These are phyloP conservation scores for Wallacemonas collosoma DNA, from an alignment of 208 protist genomes.

Conservation along the genomic window DNA sequence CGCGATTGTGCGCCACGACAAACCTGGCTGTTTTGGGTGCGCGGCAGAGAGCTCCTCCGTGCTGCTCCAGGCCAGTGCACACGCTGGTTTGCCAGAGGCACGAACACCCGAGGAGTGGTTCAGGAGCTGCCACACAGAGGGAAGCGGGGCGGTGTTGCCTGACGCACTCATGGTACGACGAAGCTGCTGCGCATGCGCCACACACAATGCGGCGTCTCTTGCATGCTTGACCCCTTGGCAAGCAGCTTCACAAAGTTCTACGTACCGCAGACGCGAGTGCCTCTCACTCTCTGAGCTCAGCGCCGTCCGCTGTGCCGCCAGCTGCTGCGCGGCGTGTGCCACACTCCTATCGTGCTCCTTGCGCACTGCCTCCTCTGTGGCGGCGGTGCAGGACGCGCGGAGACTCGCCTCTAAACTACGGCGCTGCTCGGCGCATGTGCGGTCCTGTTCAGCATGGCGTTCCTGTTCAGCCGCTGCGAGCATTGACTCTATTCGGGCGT, in stretches of 20 bases:
- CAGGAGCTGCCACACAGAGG: background rate
- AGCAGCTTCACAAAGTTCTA: background rate
- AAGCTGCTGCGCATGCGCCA: background rate
- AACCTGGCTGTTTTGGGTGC: too few relatives aligned
- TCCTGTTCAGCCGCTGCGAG: background rate
- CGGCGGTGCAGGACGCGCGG: background rate
- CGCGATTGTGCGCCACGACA: background rate
- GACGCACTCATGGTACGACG: background rate
- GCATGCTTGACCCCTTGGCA: background rate
- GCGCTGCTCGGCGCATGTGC: background rate
- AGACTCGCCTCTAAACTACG: background rate
- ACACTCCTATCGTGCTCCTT: too few relatives aligned
- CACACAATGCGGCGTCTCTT: background rate
- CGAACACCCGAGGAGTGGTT: background rate
- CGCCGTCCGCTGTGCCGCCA: background rate
- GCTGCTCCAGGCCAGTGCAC: constrained; percentile 6
- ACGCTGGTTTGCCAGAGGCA: background rate
- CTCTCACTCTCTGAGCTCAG: background rate
- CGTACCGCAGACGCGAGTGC: background rate
- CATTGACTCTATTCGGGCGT: background rate
- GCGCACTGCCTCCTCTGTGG: background rate
- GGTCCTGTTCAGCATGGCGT: background rate
- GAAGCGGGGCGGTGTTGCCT: background rate
- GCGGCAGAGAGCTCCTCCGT: background rate
- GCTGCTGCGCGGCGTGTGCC: background rate